Conservation (phyloP, 2,329 filamentous ascomycete genomes). For the Aspergillus persii region DNA sequence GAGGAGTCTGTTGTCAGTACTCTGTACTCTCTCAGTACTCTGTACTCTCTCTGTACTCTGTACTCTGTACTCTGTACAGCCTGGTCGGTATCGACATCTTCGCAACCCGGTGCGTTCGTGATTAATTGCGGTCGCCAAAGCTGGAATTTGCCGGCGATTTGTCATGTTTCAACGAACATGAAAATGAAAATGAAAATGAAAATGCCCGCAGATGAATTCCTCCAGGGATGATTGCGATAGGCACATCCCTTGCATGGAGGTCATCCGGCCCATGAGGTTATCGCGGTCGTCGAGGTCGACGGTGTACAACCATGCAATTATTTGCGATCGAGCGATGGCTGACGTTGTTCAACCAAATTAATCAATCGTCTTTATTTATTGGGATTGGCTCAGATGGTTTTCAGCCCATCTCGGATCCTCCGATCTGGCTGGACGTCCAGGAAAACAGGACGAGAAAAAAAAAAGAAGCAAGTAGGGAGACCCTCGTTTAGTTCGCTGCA, state of each 20-base stretch:
- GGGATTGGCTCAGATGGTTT: too few relatives aligned
- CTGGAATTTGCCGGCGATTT: neutral
- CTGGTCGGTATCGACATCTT: neutral
- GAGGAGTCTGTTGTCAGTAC: too few relatives aligned
- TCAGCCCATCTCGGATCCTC: neutral
- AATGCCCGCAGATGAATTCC: neutral
- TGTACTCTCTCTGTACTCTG: too few relatives aligned
- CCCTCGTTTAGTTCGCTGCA: slow-evolving; percentile 12
- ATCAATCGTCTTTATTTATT: too few relatives aligned
- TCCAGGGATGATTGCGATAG: neutral
- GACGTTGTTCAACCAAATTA: too few relatives aligned
- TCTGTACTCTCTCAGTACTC: too few relatives aligned
- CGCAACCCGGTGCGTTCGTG: too few relatives aligned
- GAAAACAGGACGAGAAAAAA: too few relatives aligned
- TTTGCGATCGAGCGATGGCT: too few relatives aligned
- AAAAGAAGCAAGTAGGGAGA: neutral
- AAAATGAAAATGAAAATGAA: too few relatives aligned
- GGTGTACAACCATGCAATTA: neutral
- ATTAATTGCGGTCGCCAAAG: too few relatives aligned
- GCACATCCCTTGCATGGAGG: slow-evolving; percentile 21
- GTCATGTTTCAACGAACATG: neutral
- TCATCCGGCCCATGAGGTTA: slow-evolving; percentile 17
- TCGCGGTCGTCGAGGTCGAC: slow-evolving; percentile 11
- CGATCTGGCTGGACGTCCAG: too few relatives aligned
- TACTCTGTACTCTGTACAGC: neutral